Conservation (phyloP, 2,329 filamentous ascomycete genomes). For the Microsporum canis region DNA sequence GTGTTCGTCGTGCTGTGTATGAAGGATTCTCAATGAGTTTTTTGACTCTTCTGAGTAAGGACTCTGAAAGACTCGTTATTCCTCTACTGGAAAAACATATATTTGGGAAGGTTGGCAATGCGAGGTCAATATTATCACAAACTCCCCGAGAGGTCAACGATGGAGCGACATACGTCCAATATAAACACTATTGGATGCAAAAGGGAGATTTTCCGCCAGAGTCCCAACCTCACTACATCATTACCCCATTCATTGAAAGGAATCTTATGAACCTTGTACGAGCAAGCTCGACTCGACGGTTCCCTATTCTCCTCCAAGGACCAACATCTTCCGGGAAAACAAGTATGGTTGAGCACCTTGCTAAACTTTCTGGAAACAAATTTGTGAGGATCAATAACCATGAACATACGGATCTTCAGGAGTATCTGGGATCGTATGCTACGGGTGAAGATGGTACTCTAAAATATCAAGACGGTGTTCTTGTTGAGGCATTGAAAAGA, state of each 20-base stretch:
- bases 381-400: slow-evolving; percentile 99
- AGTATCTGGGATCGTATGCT: slow-evolving; percentile 91
- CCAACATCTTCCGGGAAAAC: slow-evolving; percentile 97
- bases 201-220: slow-evolving; percentile 57
- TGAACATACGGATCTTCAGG: slow-evolving; percentile 94
- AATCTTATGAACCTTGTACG: slow-evolving; percentile 91
- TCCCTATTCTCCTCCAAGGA: slow-evolving; percentile 89
- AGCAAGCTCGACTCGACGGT: slow-evolving; percentile 80
- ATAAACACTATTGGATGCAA: slow-evolving; percentile 83
- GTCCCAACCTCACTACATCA: slow-evolving; percentile 81
- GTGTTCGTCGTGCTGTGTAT: slow-evolving; percentile 71
- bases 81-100: slow-evolving; percentile 73
- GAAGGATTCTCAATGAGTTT: slow-evolving; percentile 99
- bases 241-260: slow-evolving; percentile 86
- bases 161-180: slow-evolving; percentile 66
- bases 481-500: slow-evolving; percentile 83
- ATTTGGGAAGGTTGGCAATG: slow-evolving; percentile 57
- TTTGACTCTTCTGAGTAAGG: slow-evolving; percentile 70
- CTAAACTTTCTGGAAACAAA: slow-evolving; percentile 91
- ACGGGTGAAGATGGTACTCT: slow-evolving; percentile 76
- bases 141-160: slow-evolving; percentile 67
- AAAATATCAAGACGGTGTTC: slow-evolving; percentile 80
- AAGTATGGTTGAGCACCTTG: slow-evolving; percentile 97
- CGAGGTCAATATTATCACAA: slow-evolving; percentile 63
- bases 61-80: slow-evolving; percentile 66